A percentile compares a stretch with the other conserved stretches of the same genome.
These are phyloP conservation scores for Sugiyamaella sp. DNA, from an alignment of 1,139 yeast genomes.

Conservation along the genomic window DNA sequence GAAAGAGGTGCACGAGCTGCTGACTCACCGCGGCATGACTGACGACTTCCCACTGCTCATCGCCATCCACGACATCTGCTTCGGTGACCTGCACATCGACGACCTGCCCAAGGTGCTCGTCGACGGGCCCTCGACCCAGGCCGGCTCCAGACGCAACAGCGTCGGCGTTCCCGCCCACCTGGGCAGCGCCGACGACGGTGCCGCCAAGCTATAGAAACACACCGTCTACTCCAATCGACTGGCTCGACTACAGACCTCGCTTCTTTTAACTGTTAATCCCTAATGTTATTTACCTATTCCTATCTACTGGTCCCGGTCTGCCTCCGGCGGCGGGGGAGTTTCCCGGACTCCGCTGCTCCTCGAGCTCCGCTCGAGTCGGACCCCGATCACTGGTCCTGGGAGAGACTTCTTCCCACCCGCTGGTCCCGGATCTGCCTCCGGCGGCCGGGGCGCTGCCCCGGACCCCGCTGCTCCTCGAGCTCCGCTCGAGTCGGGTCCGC, in stretches of 20 bases:
- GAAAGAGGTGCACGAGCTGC: slow-evolving; percentile 84
- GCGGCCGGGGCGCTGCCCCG: too few relatives aligned
- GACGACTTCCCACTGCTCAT: slow-evolving; percentile 86
- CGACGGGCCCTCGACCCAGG: slow-evolving; percentile 12
- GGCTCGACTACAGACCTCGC: slow-evolving; percentile 5
- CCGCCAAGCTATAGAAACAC: slow-evolving; percentile 4
- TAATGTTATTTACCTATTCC: neutral
- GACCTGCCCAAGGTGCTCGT: slow-evolving; percentile 40
- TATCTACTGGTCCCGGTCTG: neutral
- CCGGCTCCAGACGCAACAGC: slow-evolving; percentile 9
- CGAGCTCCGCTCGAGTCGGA: neutral
- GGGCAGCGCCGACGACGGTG: neutral
- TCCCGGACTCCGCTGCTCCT: neutral
- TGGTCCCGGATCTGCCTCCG: too few relatives aligned
- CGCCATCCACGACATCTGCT: slow-evolving; percentile 81
- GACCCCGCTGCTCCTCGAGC: neutral
- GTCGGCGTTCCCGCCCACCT: neutral
- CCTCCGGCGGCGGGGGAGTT: slow-evolving; percentile 9
- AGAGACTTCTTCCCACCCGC: too few relatives aligned
- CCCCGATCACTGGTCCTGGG: too few relatives aligned
- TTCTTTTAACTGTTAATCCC: neutral
- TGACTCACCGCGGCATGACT: slow-evolving; percentile 59
- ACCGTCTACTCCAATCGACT: neutral
- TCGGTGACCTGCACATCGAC: slow-evolving; percentile 59
- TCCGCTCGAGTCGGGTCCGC: neutral